Percentiles rank a stretch among this genome's conserved stretches.
Evolutionary conservation across 352 stramenopile species (phyloP).

Genomic region (Phytophthora macrochlamydospora): DNA sequence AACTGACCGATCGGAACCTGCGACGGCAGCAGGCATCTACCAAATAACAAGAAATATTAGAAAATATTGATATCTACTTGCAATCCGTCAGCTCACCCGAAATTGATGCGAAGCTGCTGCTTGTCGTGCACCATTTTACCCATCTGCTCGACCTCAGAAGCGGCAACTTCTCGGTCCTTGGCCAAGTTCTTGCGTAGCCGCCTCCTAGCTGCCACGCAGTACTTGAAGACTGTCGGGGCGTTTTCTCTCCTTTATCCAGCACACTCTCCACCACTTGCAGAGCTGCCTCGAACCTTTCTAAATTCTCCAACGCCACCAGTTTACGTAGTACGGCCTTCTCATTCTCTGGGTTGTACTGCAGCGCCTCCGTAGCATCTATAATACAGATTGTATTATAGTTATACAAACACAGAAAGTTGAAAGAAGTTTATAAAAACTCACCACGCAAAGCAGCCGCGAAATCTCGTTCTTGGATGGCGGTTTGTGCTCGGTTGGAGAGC

Average conservation of each 20-base stretch:
- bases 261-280: constrained; percentile 50
- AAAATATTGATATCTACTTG: neutral
- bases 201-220: constrained; percentile 51
- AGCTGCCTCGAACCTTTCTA: constrained; percentile 78
- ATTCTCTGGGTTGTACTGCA: constrained; percentile 59
- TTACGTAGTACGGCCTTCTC: constrained; percentile 71
- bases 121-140: constrained; percentile 81
- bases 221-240: constrained; percentile 52
- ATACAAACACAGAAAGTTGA: neutral
- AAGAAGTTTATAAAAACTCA: constrained; percentile 16
- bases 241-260: constrained; percentile 38
- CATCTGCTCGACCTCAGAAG: constrained; percentile 56
- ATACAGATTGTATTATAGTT: constrained; percentile 5
- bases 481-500: constrained; percentile 72
- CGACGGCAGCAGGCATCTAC: constrained; percentile 63
- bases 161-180: constrained; percentile 56
- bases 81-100: constrained; percentile 43
- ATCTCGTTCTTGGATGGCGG: constrained; percentile 72
- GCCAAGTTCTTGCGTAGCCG: constrained; percentile 61
- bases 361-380: constrained; percentile 57
- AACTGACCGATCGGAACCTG: constrained; percentile 53
- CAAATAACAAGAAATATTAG: constrained; percentile 8
- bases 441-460: constrained; percentile 66
- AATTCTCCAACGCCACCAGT: constrained; percentile 71
- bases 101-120: constrained; percentile 83